Conservation (phyloP, 1,284 basidiomycete genomes). For the Neotropicomus parvogracilis region DNA sequence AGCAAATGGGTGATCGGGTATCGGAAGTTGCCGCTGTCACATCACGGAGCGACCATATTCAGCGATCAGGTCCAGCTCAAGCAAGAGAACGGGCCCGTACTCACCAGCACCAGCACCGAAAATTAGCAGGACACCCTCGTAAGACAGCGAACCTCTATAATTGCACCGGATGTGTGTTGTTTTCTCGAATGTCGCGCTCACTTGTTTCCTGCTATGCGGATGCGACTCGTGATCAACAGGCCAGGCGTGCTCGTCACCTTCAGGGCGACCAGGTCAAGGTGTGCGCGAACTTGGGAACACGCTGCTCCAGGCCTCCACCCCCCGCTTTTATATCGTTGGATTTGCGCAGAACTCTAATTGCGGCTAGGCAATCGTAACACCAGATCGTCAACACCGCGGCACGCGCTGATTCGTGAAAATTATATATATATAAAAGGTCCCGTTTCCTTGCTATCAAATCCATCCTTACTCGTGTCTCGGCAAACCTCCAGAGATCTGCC, state of each 20-base stretch:
- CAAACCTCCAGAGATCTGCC: constrained; percentile 30
- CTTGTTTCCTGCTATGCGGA: constrained; percentile 15
- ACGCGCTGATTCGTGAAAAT: constrained; percentile 28
- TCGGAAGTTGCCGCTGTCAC: constrained; percentile 45
- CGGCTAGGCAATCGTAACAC: constrained; percentile 21
- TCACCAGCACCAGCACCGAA: no score
- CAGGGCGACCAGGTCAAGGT: constrained; percentile 11
- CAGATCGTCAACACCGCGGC: constrained; percentile 30
- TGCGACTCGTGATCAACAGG: constrained; percentile 1
- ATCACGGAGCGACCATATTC: constrained; percentile 34
- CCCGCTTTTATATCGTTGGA: constrained; percentile 31
- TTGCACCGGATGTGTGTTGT: constrained; percentile 3
- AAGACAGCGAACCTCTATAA: background rate
- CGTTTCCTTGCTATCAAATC: constrained; percentile 30
- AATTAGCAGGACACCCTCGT: no score
- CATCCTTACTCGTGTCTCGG: constrained; percentile 31
- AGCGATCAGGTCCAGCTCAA: constrained; percentile 22
- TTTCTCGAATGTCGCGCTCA: constrained; percentile 2
- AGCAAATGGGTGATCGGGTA: constrained; percentile 51
- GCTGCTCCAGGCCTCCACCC: constrained; percentile 1
- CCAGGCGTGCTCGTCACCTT: background rate
- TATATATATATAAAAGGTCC: constrained; percentile 22
- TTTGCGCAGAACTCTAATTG: constrained; percentile 33
- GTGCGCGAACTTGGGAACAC: constrained; percentile 20
- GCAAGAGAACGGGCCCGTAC: constrained; percentile 31